Evolutionary conservation across 2,329 filamentous ascomycete genomes (phyloP).

Genomic region (Penicillium digitatum): DNA sequence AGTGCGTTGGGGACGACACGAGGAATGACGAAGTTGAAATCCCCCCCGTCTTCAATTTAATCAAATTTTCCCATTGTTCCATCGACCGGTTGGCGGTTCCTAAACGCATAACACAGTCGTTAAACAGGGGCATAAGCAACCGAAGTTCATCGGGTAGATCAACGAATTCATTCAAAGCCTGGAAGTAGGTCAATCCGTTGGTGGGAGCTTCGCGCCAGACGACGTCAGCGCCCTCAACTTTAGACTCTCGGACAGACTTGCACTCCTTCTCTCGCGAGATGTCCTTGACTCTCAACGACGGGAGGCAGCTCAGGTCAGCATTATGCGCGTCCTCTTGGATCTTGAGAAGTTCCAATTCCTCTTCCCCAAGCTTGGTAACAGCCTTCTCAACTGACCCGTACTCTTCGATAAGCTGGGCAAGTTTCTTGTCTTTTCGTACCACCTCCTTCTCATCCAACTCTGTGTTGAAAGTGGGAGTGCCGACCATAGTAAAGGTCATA

Average conservation of each 20-base stretch:
- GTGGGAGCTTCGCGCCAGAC: conserved; percentile 92
- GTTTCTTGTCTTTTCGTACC: conserved; percentile 67
- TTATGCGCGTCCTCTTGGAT: conserved; percentile 81
- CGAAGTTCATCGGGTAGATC: conserved; percentile 80
- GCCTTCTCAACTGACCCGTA: conserved; percentile 70
- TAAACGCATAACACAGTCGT: conserved; percentile 86
- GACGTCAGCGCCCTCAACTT: conserved; percentile 62
- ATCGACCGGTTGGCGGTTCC: conserved; percentile 84
- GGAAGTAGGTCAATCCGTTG: conserved; percentile 94
- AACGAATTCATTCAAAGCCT: conserved; percentile 75
- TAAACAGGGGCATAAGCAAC: conserved; percentile 81
- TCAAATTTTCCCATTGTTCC: conserved; percentile 91
- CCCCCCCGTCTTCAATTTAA: conserved; percentile 94
- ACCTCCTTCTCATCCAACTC: conserved; percentile 75
- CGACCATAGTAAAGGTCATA: conserved; percentile 90
- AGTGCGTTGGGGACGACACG: conserved; percentile 70
- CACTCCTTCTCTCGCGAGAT: conserved; percentile 76
- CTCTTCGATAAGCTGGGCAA: conserved; percentile 63
- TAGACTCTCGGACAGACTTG: conserved; percentile 60
- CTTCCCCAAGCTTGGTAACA: conserved; percentile 65
- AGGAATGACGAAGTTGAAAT: conserved; percentile 80
- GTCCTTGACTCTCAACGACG: conserved; percentile 81
- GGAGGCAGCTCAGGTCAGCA: conserved; percentile 80
- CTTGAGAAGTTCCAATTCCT: conserved; percentile 73
- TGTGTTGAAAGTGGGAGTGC: conserved; percentile 69